Evolutionary conservation across 352 stramenopile genomes (phyloP).

Genomic region (Globisporangium radiosum): DNA sequence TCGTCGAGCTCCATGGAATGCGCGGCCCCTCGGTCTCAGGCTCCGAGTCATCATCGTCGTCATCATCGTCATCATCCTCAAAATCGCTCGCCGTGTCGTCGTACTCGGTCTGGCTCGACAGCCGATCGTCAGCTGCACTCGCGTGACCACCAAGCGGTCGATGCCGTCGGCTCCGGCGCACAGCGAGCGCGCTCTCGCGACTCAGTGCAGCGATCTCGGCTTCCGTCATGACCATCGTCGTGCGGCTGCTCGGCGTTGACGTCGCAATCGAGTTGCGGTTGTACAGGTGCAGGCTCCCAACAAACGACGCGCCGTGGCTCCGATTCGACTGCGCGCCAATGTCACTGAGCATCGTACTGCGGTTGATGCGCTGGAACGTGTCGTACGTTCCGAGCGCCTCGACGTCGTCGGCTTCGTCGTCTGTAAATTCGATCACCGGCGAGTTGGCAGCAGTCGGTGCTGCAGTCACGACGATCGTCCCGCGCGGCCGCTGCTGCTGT

Average conservation of each 20-base stretch:
- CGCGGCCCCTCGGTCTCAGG: constrained; percentile 26
- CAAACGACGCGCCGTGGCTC: constrained; percentile 11
- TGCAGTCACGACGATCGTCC: neutral
- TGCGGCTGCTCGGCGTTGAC: constrained; percentile 11
- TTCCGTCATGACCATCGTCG: constrained; percentile 13
- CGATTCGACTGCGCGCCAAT: constrained; percentile 6
- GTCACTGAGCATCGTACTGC: constrained; percentile 24
- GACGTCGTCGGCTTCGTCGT: constrained; percentile 12
- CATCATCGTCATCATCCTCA: neutral
- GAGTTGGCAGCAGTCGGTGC: neutral
- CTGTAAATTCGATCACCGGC: neutral
- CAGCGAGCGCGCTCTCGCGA: constrained; percentile 1
- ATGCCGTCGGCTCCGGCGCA: neutral
- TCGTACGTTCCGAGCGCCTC: constrained; percentile 17
- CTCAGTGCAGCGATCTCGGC: constrained; percentile 9
- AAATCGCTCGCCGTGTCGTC: constrained; percentile 12
- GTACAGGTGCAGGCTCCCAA: constrained; percentile 14
- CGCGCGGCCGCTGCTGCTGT: neutral
- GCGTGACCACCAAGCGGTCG: neutral
- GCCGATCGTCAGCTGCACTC: neutral
- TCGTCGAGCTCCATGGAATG: constrained; percentile 33
- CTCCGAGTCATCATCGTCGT: constrained; percentile 26
- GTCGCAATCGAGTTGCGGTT: constrained; percentile 17
- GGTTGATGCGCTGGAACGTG: constrained; percentile 22
- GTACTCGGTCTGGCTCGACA: constrained; percentile 20